Evolutionary conservation across 495 filamentous ascomycete genomes (phyloP).

Genomic region (Annulohypoxylon moriforme): DNA sequence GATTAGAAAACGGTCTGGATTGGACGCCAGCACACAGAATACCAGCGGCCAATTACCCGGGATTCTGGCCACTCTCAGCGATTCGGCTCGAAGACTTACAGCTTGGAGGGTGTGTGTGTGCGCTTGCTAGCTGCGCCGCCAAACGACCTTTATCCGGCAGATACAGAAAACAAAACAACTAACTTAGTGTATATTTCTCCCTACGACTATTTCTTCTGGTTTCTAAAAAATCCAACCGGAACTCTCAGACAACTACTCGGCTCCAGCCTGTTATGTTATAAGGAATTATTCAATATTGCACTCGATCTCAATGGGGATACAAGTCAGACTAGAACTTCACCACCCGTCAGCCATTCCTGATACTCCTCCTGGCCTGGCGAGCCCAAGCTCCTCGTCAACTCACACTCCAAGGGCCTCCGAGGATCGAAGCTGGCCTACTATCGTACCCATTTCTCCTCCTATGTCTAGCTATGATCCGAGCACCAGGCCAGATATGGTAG

Average conservation of each 20-base stretch:
- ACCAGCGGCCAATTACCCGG: slow-evolving; percentile 41
- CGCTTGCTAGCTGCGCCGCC: slow-evolving; percentile 41
- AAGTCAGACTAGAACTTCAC: slow-evolving; percentile 57
- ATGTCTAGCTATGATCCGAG: slow-evolving; percentile 65
- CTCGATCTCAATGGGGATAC: slow-evolving; percentile 62
- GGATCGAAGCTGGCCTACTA: slow-evolving; percentile 51
- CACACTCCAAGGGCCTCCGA: slow-evolving; percentile 53
- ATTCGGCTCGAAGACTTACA: slow-evolving; percentile 41
- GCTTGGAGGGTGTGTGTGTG: slow-evolving; percentile 41
- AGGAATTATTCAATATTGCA: slow-evolving; percentile 30
- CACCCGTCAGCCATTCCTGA: slow-evolving; percentile 56
- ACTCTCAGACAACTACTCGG: slow-evolving; percentile 7
- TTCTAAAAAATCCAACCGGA: slow-evolving; percentile 5
- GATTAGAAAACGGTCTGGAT: slow-evolving; percentile 18
- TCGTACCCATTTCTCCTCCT: slow-evolving; percentile 55
- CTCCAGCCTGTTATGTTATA: slow-evolving; percentile 40
- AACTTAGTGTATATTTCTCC: slow-evolving; percentile 38
- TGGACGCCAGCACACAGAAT: slow-evolving; percentile 28
- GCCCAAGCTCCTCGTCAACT: slow-evolving; percentile 56
- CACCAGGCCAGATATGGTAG: slow-evolving; percentile 56
- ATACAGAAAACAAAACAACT: slow-evolving; percentile 35
- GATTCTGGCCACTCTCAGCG: slow-evolving; percentile 40
- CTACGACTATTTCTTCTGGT: slow-evolving; percentile 17
- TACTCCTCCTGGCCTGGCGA: slow-evolving; percentile 58
- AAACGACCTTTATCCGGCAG: slow-evolving; percentile 43